A percentile compares a stretch with the other conserved stretches of the same genome.
Evolutionary conservation across 768 basidiomycete species (phyloP).

Genomic region (Boletus patriciae): DNA sequence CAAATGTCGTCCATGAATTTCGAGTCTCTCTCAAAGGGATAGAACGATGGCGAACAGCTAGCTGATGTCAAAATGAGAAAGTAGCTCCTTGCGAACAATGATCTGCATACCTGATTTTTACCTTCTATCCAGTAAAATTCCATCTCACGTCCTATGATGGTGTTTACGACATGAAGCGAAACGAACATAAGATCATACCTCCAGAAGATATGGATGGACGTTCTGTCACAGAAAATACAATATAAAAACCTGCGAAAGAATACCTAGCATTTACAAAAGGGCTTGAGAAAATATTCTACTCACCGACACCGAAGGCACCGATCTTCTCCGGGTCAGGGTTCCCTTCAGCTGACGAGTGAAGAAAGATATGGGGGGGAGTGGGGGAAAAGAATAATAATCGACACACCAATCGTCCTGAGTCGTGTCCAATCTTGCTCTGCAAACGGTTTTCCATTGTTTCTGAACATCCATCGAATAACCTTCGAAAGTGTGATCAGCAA

Average conservation of each 20-base stretch:
- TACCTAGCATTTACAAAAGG: too few species aligned
- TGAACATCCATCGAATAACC: conserved; percentile 81
- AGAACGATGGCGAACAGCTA: neutral
- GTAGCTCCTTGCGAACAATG: too few species aligned
- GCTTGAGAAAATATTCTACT: conserved; percentile 11
- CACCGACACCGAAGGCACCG: conserved; percentile 90
- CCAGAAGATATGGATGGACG: neutral
- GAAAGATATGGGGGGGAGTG: too few species aligned
- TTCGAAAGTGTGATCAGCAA: conserved; percentile 24
- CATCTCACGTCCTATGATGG: neutral
- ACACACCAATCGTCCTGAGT: conserved; percentile 81
- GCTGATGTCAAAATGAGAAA: neutral
- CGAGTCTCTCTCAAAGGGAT: neutral
- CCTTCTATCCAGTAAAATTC: neutral
- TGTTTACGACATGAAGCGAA: neutral
- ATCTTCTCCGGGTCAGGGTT: conserved; percentile 96
- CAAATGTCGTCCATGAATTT: conserved; percentile 77
- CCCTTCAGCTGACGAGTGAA: conserved; percentile 63
- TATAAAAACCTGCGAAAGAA: conserved; percentile 56
- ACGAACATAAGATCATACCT: neutral
- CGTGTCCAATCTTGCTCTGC: conserved; percentile 85
- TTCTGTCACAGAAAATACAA: conserved; percentile 71
- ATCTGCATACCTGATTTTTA: neutral
- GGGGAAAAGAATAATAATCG: too few species aligned
- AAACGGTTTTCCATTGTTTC: conserved; percentile 84